Base-by-base conservation (phyloP, 371 early-diverging fungal genomes). In the Rhizopus delemar region DNA sequence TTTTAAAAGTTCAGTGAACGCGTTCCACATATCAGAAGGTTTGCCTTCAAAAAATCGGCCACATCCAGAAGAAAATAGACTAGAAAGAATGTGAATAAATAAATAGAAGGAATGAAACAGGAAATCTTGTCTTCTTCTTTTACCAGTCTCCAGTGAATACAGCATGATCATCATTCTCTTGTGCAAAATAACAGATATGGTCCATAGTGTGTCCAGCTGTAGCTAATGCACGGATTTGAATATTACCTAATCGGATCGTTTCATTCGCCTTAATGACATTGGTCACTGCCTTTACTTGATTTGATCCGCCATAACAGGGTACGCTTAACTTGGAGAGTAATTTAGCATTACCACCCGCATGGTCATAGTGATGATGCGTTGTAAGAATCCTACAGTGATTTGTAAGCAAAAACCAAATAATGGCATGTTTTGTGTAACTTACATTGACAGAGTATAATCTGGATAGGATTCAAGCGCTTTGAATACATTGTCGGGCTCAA, bases 1-100 rank as follows among this genome's bases (percentile, higher is more conserved):
- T 0, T 74, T 88, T 12, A 92, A 72, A 28, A 84, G 75, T 0
- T 73, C 73, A 29, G 80, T 69, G 39, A 97, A 76, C 5, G 91
- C 88, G 33, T 78, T 70, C 73, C 89, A 75, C 96, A 97, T 95
- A 53, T 95, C 87, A 22, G 77, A 69, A 0, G 94, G 82, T 0
- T 88, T 87, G 29, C 96, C 97, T 71, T 97, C 97, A 73, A 97
- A 97, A 71, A 97, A 92, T 29, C 92, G 78, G 5, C 97, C 97
- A 63, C 96, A 95, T 1, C 94, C 93, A 5, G 73, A 71, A 6
- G 72, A 71, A 28, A 80, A 80, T 3, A 80, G 52, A 56, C 75
- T 71, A 22, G 7, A 8, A 5, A n/a, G 46, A 45, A n/a, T 2
- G 22, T 22, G 22, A 22, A 22, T 22, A 22, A 45, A n/a, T 45